Base-by-base conservation (phyloP, 2,329 filamentous ascomycete genomes). In the Leptographium wingfieldii region DNA sequence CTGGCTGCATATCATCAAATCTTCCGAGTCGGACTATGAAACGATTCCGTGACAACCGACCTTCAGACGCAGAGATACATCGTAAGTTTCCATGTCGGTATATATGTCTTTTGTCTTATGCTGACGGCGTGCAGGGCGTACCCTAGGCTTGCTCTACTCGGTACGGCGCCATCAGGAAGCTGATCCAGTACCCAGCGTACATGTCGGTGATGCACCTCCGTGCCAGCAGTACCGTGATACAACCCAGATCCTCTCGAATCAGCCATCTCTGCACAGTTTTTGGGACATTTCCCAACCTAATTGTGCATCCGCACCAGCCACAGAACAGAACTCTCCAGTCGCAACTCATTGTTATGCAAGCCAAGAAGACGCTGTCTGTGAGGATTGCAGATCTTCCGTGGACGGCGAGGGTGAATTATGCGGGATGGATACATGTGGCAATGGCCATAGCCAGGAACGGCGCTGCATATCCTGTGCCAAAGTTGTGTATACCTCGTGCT, bases 11-110 rank as follows among this genome's bases (percentile, higher is more conserved):
- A 2, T 72, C 75, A 3, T 72, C 75, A 16, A 75, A 81, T 58
- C 74, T 82, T 16, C 71, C 76, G 57, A 79, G 81, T 64, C 79
- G 83, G 31, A 86, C 83, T 1, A 71, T 80, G 67, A 86, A 86
- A 71, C 79, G 83, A 9, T 76, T 80, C 62, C 81, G 83, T 61
- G 75, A 85, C 68, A 78, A 74, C 60, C 74, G 83, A 7, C 83
- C 83, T 0, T 78, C 81, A 0, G 80, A 84, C 40, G 69, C 76
- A 7, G 72, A 77, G 59, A 75, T 84, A 7, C 77, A 84, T 64
- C 73, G 81, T 83, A 73, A 69, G 80, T 74, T 22, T 56, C 54
- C 22, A 58, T 35, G 55, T 57, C 38, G 38, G 3, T 9, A 3
- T 6, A 48, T 6, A 1, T 22, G n/a, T 12, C 14, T 2, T 11